A percentile compares a stretch with the other conserved stretches of the same genome.
Evolutionary conservation across 192 early-diverging fungal species (phyloP).

Genomic region (Umbelopsis ramanniana): DNA sequence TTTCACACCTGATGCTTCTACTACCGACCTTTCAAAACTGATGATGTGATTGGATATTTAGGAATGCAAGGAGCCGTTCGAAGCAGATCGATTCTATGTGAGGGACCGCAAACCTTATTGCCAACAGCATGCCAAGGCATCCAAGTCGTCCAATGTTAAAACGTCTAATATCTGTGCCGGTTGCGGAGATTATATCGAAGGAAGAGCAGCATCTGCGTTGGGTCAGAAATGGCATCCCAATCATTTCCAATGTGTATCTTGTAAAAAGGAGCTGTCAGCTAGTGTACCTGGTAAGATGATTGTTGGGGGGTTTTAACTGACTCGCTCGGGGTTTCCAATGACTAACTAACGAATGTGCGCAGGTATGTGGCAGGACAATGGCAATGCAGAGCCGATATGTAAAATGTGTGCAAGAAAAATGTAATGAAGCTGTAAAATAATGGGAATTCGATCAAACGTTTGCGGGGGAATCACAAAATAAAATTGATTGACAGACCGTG

Average conservation of each 20-base stretch:
- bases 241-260: constrained; percentile 39
- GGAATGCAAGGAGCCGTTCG: constrained; percentile 52
- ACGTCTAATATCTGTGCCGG: background rate
- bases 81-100: constrained; percentile 45
- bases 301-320: no score
- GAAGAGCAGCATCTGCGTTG: constrained; percentile 31
- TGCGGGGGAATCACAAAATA: no score
- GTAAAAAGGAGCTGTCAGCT: constrained; percentile 29
- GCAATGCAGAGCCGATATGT: constrained; percentile 27
- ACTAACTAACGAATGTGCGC: background rate
- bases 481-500: background rate
- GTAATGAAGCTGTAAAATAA: background rate
- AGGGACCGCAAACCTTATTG: constrained; percentile 52
- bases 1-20: background rate
- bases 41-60: constrained; percentile 3
- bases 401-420: constrained; percentile 24
- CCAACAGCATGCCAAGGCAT: constrained; percentile 35
- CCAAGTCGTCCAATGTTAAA: background rate
- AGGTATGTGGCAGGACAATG: constrained; percentile 29
- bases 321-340: no score
- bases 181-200: constrained; percentile 27
- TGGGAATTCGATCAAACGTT: background rate
- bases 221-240: constrained; percentile 36
- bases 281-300: constrained; percentile 32
- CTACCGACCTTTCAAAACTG: background rate